phyloP scores from a whole-genome alignment of 345 rosid species.

The Eucalyptus microcorys region DNA sequence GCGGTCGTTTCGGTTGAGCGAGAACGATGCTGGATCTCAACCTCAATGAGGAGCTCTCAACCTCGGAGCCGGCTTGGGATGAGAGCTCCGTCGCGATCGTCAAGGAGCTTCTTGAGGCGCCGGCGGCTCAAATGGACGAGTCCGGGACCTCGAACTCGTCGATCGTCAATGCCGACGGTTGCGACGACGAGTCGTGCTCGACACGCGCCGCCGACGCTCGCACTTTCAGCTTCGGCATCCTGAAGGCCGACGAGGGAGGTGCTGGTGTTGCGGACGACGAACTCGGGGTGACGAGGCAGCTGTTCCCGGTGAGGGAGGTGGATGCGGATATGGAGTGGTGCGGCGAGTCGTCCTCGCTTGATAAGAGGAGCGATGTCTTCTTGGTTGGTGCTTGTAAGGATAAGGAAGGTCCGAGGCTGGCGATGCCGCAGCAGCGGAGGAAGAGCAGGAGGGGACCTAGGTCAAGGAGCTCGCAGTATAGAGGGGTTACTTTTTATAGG shows the following conservation, averaged over 20 bases:
- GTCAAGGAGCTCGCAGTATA: conserved; percentile 89
- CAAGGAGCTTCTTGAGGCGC: conserved; percentile 15
- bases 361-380: conserved; percentile 46
- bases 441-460: conserved; percentile 96
- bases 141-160: conserved; percentile 87
- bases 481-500: conserved; percentile 96
- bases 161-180: conserved; percentile 62
- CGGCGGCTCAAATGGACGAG: conserved; percentile 23
- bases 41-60: conserved; percentile 26
- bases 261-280: background rate
- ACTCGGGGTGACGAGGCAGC: conserved; percentile 38
- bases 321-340: background rate
- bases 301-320: conserved; percentile 33
- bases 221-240: conserved; percentile 56
- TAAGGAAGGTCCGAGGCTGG: conserved; percentile 20
- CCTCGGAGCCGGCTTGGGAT: conserved; percentile 28
- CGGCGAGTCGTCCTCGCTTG: conserved; percentile 14
- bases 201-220: conserved; percentile 21
- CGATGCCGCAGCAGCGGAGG: conserved; percentile 32
- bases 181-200: conserved; percentile 58
- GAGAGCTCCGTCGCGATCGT: background rate
- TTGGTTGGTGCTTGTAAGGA: conserved; percentile 3
- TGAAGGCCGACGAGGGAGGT: conserved; percentile 32
- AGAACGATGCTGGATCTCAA: conserved; percentile 84
- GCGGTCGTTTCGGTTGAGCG: background rate